Conservation (phyloP, 768 basidiomycete genomes). For the Kwoniella heveanensis region DNA sequence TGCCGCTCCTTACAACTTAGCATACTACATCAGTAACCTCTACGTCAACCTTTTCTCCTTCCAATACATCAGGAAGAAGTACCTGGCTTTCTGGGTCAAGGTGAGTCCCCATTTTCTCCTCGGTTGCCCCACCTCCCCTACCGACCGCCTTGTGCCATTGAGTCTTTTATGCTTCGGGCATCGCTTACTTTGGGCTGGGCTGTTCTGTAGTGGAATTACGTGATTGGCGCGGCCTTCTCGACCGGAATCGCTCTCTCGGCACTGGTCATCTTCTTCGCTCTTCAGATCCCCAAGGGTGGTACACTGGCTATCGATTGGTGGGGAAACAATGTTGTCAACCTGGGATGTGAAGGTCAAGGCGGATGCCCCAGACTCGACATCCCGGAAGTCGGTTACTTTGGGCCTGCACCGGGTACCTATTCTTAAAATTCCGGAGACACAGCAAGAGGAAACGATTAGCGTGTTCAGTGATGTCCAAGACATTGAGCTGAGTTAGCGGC, state of each 20-base stretch:
- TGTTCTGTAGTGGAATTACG: conserved; percentile 43
- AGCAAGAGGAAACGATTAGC: too few relatives aligned
- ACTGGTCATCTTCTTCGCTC: conserved; percentile 57
- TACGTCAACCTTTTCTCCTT: conserved; percentile 31
- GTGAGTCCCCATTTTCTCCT: not conserved
- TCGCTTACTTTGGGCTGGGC: not conserved
- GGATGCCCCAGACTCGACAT: conserved; percentile 32
- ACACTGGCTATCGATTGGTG: conserved; percentile 50
- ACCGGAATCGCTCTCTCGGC: conserved; percentile 55
- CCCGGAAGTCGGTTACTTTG: too few relatives aligned
- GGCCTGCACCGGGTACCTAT: too few relatives aligned
- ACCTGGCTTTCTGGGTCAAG: conserved; percentile 43
- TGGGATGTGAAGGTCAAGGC: conserved; percentile 31
- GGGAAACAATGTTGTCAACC: conserved; percentile 46
- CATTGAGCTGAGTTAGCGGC: too few relatives aligned
- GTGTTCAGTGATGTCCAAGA: too few relatives aligned
- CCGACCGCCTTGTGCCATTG: not conserved
- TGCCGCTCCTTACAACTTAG: conserved; percentile 30
- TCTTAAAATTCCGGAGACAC: too few relatives aligned
- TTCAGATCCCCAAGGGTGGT: conserved; percentile 45
- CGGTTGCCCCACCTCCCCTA: too few relatives aligned
- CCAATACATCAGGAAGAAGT: conserved; percentile 34
- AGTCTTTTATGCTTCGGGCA: too few relatives aligned
- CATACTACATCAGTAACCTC: conserved; percentile 30
- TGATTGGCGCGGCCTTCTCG: conserved; percentile 52